phyloP scores from a whole-genome alignment of 306 rosid species.

The Quercus bicolor region DNA sequence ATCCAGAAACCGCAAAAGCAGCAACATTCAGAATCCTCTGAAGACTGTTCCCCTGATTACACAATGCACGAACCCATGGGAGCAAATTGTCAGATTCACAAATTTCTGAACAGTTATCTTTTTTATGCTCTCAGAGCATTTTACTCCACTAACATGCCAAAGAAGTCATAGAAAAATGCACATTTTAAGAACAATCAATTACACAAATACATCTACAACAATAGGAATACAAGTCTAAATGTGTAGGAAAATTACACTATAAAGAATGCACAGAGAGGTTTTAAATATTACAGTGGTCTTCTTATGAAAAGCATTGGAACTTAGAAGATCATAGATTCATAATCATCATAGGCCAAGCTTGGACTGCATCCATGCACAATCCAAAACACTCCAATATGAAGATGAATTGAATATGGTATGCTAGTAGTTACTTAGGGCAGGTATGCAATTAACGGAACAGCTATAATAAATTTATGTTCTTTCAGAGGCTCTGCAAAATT shows the following conservation, averaged over 20 bases:
- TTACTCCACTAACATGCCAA: neutral
- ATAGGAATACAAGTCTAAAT: neutral
- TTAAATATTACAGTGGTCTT: neutral
- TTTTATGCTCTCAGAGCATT: neutral
- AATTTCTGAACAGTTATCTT: neutral
- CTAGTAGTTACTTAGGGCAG: neutral
- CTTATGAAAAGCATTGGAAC: neutral
- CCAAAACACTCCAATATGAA: neutral
- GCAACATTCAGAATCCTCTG: slow-evolving; percentile 83
- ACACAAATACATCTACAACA: neutral
- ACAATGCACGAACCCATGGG: slow-evolving; percentile 8
- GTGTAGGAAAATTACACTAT: neutral
- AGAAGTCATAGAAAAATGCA: neutral
- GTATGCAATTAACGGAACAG: neutral
- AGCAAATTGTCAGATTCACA: slow-evolving; percentile 11
- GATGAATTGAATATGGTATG: neutral
- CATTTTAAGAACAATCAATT: neutral
- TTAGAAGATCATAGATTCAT: neutral
- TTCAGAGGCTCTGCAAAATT: neutral
- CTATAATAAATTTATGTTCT: neutral
- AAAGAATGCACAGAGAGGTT: neutral
- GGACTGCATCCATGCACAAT: neutral
- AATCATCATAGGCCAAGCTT: neutral
- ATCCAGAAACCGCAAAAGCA: slow-evolving; percentile 96
- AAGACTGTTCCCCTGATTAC: slow-evolving; percentile 80